Evolutionary conservation across 768 basidiomycete species (phyloP).

Genomic region (Naganishia randhawae): DNA sequence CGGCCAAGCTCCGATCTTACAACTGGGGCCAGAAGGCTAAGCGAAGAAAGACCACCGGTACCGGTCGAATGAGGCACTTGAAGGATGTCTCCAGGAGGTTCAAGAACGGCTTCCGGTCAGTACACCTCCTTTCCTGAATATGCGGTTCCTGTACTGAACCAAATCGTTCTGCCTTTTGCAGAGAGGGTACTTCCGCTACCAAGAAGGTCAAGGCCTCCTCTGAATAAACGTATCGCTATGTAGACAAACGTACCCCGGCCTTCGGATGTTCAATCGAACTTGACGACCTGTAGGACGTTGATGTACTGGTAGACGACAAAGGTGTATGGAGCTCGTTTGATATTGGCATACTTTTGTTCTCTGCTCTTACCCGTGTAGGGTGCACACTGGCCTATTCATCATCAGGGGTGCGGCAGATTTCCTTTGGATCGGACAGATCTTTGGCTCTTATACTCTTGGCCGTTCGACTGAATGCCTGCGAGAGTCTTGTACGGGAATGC

Average conservation of each 20-base stretch:
- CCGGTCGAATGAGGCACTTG: constrained; percentile 90
- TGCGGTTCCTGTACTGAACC: constrained; percentile 1
- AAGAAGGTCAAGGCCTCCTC: constrained; percentile 64
- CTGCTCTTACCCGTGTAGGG: not conserved
- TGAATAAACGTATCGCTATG: constrained; percentile 33
- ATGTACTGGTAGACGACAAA: constrained; percentile 7
- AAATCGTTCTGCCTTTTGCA: constrained; percentile 43
- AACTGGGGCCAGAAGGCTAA: constrained; percentile 99
- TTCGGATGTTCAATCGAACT: not conserved
- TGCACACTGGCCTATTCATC: too few relatives aligned
- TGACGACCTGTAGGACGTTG: not conserved
- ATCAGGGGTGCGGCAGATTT: too few relatives aligned
- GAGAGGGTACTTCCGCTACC: constrained; percentile 87
- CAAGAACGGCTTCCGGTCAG: constrained; percentile 96
- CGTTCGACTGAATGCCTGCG: too few relatives aligned
- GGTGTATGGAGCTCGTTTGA: constrained; percentile 1
- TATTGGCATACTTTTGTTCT: constrained; percentile 21
- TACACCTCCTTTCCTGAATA: not conserved
- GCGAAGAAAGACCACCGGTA: constrained; percentile 98
- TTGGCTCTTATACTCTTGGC: too few relatives aligned
- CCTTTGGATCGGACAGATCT: too few relatives aligned
- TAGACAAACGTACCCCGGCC: constrained; percentile 3
- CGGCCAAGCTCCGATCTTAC: constrained; percentile 90
- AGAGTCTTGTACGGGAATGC: too few relatives aligned
- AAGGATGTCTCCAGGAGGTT: constrained; percentile 89